Evolutionary conservation across 495 filamentous ascomycete genomes (phyloP).

Genomic region (Parathielavia appendiculata): DNA sequence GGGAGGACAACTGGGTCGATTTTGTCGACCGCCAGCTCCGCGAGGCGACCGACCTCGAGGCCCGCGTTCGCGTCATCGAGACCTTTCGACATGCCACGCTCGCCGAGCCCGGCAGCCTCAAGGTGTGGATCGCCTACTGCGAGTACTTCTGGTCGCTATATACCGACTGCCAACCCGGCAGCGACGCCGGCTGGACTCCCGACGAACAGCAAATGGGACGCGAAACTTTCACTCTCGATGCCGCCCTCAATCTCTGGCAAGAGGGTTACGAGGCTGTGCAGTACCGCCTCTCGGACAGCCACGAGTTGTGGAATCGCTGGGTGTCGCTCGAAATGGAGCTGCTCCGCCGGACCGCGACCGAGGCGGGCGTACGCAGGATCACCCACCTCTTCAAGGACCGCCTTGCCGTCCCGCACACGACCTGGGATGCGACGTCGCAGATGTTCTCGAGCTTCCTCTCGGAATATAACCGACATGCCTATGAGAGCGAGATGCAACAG

Average conservation of each 20-base stretch:
- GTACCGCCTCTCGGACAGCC: slow-evolving; percentile 78
- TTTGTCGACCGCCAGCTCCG: slow-evolving; percentile 49
- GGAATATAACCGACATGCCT: slow-evolving; percentile 65
- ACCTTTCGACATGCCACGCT: slow-evolving; percentile 71
- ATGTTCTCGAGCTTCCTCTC: slow-evolving; percentile 77
- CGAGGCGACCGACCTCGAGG: slow-evolving; percentile 47
- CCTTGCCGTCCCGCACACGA: slow-evolving; percentile 71
- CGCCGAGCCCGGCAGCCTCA: slow-evolving; percentile 77
- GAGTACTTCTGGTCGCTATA: slow-evolving; percentile 79
- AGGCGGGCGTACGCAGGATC: slow-evolving; percentile 59
- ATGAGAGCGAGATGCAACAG: slow-evolving; percentile 74
- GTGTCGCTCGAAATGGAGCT: slow-evolving; percentile 54
- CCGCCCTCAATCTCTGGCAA: slow-evolving; percentile 72
- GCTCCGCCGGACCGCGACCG: slow-evolving; percentile 49
- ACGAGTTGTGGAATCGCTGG: slow-evolving; percentile 85
- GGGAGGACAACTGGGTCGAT: slow-evolving; percentile 52
- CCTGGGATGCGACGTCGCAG: slow-evolving; percentile 81
- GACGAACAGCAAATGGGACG: slow-evolving; percentile 70
- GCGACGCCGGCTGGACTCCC: slow-evolving; percentile 60
- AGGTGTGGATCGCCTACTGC: slow-evolving; percentile 83
- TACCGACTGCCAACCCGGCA: slow-evolving; percentile 53
- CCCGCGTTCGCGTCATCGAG: slow-evolving; percentile 70
- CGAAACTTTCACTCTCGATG: slow-evolving; percentile 74
- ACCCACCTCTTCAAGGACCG: slow-evolving; percentile 66
- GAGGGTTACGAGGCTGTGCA: slow-evolving; percentile 70